Evolutionary conservation across 164 flowering plant genomes (phyloP), one percentile per base, ranked within the genome.

Genomic region (Liquidambar formosana): DNA sequence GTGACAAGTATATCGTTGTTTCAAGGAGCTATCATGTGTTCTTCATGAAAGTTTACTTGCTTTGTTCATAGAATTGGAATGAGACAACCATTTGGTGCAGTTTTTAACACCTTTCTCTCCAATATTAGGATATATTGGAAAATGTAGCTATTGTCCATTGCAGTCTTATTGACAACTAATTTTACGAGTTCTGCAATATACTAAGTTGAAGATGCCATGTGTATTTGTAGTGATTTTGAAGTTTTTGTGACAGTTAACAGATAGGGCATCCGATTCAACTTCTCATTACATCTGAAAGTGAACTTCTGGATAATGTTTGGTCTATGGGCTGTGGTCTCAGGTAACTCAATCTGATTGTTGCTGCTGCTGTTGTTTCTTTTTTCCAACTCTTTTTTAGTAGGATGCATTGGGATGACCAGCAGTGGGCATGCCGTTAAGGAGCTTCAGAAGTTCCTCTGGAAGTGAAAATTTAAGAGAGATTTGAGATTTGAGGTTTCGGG

Each of bases 201-300:
- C n/a, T 21, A 33, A 52, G 46, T 33, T 11, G 23, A 41, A 44
- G 45, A 44, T 38, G 9, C 43, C 28, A 3, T 3, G 25, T 27
- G 16, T 26, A 27, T 22, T 23, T 69, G 43, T 14, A 21, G 41
- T 59, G 22, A 66, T 45, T 53, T 56, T 38, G 9, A 61, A 41
- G 41, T 66, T 58, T 78, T 61, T 72, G 2, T 69, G 1, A 51
- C 89, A 88, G 93, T 63, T 74, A 27, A 67, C 75, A 60, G 88
- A 81, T 73, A 65, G 77, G 71, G 68, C 74, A 68, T 86, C 86
- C 59, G 84, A 84, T 51, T 82, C 85, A 73, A 76, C 80, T 51
- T 80, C 87, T 61, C 64, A 69, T 72, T 78, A n/a, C 85, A 62
- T 84, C 89, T 61, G 90, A 84, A 67, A 73, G 66, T 63, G 91